phyloP scores from a whole-genome alignment of 768 basidiomycete species.

The Guyanaporus albipodus region DNA sequence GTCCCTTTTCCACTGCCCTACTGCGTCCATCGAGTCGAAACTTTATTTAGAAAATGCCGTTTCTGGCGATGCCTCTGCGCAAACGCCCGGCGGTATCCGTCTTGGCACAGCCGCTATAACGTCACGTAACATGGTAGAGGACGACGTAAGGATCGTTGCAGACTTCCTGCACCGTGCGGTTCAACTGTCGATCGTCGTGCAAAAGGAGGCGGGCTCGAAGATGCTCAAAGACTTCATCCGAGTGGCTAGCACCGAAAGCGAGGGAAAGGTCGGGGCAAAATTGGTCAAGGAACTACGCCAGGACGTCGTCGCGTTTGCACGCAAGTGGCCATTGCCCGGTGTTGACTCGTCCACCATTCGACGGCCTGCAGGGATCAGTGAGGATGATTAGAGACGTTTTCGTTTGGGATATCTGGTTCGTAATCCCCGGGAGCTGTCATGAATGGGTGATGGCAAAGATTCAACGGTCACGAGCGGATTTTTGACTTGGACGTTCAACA shows the following conservation, averaged over 20 bases:
- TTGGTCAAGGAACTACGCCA: conserved; percentile 69
- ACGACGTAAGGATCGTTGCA: conserved; percentile 83
- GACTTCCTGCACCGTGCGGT: conserved; percentile 92
- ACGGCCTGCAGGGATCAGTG: conserved; percentile 63
- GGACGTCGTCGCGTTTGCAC: conserved; percentile 82
- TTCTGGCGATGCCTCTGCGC: conserved; percentile 92
- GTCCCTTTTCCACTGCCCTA: conserved; percentile 23
- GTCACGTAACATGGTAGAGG: conserved; percentile 88
- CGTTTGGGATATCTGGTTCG: not conserved
- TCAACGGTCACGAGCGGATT: conserved; percentile 46
- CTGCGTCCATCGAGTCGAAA: not conserved
- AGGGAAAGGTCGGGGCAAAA: conserved; percentile 67
- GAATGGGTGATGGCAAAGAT: conserved; percentile 39
- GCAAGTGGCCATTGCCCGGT: conserved; percentile 91
- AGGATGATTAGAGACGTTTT: conserved; percentile 37
- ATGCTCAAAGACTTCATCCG: conserved; percentile 94
- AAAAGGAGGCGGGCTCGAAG: conserved; percentile 94
- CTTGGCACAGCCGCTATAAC: conserved; percentile 93
- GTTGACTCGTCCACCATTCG: conserved; percentile 47
- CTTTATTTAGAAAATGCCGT: conserved; percentile 80
- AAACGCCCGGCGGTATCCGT: conserved; percentile 95
- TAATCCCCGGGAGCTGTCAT: conserved; percentile 1
- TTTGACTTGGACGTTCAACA: conserved; percentile 33
- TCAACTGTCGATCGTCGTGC: conserved; percentile 82
- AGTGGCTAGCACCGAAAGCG: conserved; percentile 63